phyloP scores from a whole-genome alignment of 2,329 filamentous ascomycete genomes.

The Exophiala aquamarina region DNA sequence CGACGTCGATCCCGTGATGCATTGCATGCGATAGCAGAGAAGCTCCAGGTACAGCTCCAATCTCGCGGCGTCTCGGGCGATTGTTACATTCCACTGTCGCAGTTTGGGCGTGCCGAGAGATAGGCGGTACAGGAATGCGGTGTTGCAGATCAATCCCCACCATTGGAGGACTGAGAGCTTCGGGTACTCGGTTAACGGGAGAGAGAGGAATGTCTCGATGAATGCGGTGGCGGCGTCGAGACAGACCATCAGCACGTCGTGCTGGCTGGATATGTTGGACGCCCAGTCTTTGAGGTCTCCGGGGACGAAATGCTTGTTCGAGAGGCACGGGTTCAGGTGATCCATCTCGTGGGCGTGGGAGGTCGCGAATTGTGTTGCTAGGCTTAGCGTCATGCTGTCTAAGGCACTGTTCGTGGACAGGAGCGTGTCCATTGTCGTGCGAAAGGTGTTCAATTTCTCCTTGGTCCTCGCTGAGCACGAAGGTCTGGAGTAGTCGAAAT shows the following conservation, averaged over 20 bases:
- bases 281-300: background rate
- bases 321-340: slow-evolving; percentile 3
- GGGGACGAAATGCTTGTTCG: background rate
- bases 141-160: slow-evolving; percentile 5
- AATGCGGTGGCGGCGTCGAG: background rate
- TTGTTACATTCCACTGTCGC: background rate
- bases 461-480: background rate
- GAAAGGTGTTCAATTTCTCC: background rate
- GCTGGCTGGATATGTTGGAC: background rate
- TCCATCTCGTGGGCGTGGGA: slow-evolving; percentile 10
- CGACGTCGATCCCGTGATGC: slow-evolving; percentile 3
- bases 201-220: slow-evolving; percentile 9
- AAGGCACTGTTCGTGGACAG: background rate
- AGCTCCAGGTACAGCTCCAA: slow-evolving; percentile 10
- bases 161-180: slow-evolving; percentile 3
- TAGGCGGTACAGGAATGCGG: slow-evolving; percentile 5
- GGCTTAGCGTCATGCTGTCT: background rate
- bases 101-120: slow-evolving; percentile 5
- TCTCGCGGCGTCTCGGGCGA: slow-evolving; percentile 2
- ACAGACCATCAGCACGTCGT: slow-evolving; percentile 2
- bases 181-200: slow-evolving; percentile 1
- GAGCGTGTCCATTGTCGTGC: background rate
- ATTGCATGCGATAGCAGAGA: slow-evolving; percentile 6
- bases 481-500: slow-evolving; percentile 4
- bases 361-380: background rate